A percentile compares a stretch with the other conserved stretches of the same genome.
phyloP scores from a whole-genome alignment of 176 grass and related monocot species.

The Chrysopogon serrulatus region DNA sequence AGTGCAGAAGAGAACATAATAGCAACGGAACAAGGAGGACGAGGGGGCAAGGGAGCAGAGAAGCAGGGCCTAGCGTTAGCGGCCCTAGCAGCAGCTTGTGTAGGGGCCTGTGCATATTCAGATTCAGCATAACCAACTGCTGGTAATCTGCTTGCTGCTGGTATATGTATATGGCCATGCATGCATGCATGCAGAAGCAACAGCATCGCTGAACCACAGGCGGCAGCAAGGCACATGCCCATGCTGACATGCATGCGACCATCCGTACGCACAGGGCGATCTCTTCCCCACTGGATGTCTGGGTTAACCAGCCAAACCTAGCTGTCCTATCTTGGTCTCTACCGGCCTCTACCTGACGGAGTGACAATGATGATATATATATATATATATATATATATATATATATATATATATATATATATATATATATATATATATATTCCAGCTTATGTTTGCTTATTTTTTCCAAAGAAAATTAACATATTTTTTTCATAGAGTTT shows the following conservation, averaged over 20 bases:
- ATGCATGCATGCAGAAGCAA: too few relatives aligned
- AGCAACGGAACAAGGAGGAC: neutral
- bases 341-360: neutral
- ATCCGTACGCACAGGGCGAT: neutral
- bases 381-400: too few relatives aligned
- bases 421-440: too few relatives aligned
- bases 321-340: neutral
- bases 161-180: neutral
- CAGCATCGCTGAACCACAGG: too few relatives aligned
- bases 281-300: neutral
- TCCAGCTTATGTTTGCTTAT: too few relatives aligned
- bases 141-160: too few relatives aligned
- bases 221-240: conserved; percentile 16
- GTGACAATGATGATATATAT: neutral
- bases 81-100: too few relatives aligned
- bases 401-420: too few relatives aligned
- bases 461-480: too few relatives aligned
- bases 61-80: too few relatives aligned
- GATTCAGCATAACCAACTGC: neutral
- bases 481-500: too few relatives aligned
- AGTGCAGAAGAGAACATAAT: neutral
- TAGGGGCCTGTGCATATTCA: neutral
- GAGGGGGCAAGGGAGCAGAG: neutral
- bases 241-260: neutral
- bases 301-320: neutral